Conservation (phyloP, 495 filamentous ascomycete species). For the Lasiosphaeria miniovina region DNA sequence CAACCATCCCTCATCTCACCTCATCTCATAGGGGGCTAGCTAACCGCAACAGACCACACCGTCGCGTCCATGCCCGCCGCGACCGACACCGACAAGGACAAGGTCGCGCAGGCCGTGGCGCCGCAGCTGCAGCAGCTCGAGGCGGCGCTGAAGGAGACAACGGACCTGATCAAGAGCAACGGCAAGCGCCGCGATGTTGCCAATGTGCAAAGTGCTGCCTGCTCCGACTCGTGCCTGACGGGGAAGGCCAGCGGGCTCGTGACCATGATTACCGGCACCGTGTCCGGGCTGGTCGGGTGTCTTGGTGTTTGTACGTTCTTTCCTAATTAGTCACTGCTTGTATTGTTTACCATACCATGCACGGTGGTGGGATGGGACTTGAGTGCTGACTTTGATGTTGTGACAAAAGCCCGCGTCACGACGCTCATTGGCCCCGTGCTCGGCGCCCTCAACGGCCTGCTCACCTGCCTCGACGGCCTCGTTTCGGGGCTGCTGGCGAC, state of each 20-base stretch:
- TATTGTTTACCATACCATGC: neutral
- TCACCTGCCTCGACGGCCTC: slow-evolving; percentile 11
- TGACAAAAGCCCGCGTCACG: neutral
- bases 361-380: neutral
- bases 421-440: slow-evolving; percentile 10
- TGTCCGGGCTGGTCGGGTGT: slow-evolving; percentile 6
- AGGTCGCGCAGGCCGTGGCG: slow-evolving; percentile 8
- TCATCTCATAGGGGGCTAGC: neutral
- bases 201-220: neutral
- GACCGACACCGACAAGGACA: slow-evolving; percentile 7
- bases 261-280: slow-evolving; percentile 10
- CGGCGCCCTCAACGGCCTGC: slow-evolving; percentile 9
- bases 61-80: slow-evolving; percentile 7
- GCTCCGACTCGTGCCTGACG: slow-evolving; percentile 7
- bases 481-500: slow-evolving; percentile 10
- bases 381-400: neutral
- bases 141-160: slow-evolving; percentile 8
- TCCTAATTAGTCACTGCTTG: neutral
- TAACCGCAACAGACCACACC: slow-evolving; percentile 7
- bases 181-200: neutral
- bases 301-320: slow-evolving; percentile 7
- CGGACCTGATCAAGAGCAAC: slow-evolving; percentile 7
- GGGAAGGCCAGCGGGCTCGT: slow-evolving; percentile 11
- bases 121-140: slow-evolving; percentile 11
- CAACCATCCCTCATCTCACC: too few relatives aligned